Evolutionary conservation across 768 basidiomycete genomes (phyloP), one percentile per base, ranked within the genome.

Genomic region (Trametes villosa): DNA sequence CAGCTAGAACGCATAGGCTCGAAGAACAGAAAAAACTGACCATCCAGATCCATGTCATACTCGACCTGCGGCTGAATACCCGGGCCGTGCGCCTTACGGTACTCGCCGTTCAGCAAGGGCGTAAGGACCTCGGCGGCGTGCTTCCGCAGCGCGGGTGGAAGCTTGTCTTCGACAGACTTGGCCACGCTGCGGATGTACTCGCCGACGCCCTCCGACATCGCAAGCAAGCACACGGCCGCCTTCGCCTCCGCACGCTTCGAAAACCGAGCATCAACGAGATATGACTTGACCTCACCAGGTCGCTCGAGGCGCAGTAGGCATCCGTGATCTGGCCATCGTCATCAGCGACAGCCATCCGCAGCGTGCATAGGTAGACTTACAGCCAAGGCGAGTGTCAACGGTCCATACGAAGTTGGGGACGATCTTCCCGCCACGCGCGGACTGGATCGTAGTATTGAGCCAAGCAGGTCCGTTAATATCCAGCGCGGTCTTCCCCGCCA

Each of bases 191-290:
- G 84, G 44, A 88, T 81, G 64, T 86, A 85, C 22, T 77, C 72
- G 6, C 84, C 85, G 11, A 86, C 74, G 9, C 85, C 86, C 61
- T 84, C 79, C 2, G 86, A 84, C 70, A 91, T 82, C 0, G 88
- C 89, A 17, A 84, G 75, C 24, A 91, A 71, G 60, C 82, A 84
- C 2, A 84, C 89, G 0, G 89, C 90, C 0, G 80, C 78, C 70
- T 87, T 89, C n/a, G 88, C 89, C 53, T 91, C 88, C 0, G 74
- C 72, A 3, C 83, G 83, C 65, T 83, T 87, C 2, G 76, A 65
- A 63, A 90, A 90, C 17, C 77, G 76, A 0, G 85, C 76, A n/a
- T 89, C 88, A 29, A 87, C 86, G 6, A 91, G 70, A 64, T 79
- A 91, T 0, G 86, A 83, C 42, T 75, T 78, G 36, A 78, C 80